Percentiles rank a stretch among this genome's conserved stretches.
Conservation (phyloP, 176 grass and related monocot species). For the Chrysopogon serrulatus region DNA sequence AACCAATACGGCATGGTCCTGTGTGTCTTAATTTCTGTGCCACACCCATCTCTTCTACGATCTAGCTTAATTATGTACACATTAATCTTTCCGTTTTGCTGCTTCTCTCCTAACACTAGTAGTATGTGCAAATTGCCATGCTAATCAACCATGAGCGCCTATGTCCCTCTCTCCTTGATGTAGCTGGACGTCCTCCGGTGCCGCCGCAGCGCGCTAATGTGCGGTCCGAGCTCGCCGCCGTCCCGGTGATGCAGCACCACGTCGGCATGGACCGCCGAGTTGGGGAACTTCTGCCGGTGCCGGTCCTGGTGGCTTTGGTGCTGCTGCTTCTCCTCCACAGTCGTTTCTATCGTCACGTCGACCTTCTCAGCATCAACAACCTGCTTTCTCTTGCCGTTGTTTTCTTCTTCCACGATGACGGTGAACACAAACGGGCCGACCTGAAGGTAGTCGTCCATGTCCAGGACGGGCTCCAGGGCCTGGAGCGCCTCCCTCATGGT, state of each 20-base stretch:
- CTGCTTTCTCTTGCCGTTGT: neutral
- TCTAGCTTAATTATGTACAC: constrained; percentile 39
- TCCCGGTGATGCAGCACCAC: constrained; percentile 26
- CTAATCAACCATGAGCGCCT: neutral
- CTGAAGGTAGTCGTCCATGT: constrained; percentile 46
- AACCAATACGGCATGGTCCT: constrained; percentile 21
- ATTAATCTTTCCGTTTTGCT: neutral
- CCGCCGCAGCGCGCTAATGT: constrained; percentile 12
- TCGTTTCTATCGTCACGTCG: constrained; percentile 6
- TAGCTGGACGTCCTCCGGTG: constrained; percentile 38
- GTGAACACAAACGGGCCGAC: constrained; percentile 69
- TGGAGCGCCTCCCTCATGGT: constrained; percentile 65
- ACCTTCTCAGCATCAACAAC: neutral
- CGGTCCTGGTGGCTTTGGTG: constrained; percentile 49
- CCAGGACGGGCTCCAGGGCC: constrained; percentile 50
- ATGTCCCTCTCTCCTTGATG: constrained; percentile 41
- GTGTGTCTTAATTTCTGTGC: neutral
- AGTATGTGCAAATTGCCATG: neutral
- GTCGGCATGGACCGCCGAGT: constrained; percentile 44
- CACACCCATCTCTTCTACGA: neutral
- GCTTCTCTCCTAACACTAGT: neutral
- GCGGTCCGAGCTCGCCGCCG: neutral
- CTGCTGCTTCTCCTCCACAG: constrained; percentile 12
- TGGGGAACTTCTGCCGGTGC: constrained; percentile 40
- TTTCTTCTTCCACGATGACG: constrained; percentile 26